These are phyloP conservation scores for Beverwykella pulmonaria DNA, from an alignment of 495 filamentous ascomycete genomes.

Conservation along the genomic window DNA sequence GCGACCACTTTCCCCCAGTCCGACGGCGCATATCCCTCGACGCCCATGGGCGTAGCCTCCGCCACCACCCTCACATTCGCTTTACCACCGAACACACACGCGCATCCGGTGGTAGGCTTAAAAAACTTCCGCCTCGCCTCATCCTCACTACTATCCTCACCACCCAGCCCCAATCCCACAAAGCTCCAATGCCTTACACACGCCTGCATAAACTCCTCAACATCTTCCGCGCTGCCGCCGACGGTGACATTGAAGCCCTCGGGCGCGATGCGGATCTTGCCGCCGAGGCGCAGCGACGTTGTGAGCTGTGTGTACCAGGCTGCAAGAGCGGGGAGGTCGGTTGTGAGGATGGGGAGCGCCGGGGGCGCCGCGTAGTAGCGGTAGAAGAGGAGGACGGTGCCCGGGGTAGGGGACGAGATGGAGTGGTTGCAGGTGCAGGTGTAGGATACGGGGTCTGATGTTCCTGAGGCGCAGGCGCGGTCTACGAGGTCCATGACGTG, in stretches of 20 bases:
- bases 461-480: neutral
- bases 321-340: neutral
- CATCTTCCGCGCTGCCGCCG: neutral
- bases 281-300: neutral
- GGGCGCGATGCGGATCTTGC: neutral
- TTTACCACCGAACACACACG: neutral
- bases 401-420: too few species aligned
- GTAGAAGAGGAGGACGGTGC: neutral
- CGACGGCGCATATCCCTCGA: neutral
- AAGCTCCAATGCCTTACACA: neutral
- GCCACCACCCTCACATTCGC: neutral
- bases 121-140: neutral
- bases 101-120: neutral
- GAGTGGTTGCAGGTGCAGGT: neutral
- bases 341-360: neutral
- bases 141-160: neutral
- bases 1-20: neutral
- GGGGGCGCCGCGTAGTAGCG: neutral
- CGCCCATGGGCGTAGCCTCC: neutral
- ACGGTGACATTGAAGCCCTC: slow-evolving; percentile 2
- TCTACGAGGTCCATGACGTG: too few species aligned
- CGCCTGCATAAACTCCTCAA: neutral
- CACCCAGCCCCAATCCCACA: neutral
- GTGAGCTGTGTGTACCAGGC: neutral
- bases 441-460: neutral